A percentile compares a stretch with the other conserved stretches of the same genome.
Conservation (phyloP, 2,329 filamentous ascomycete species). For the Nannizziopsis arthrosporioides region DNA sequence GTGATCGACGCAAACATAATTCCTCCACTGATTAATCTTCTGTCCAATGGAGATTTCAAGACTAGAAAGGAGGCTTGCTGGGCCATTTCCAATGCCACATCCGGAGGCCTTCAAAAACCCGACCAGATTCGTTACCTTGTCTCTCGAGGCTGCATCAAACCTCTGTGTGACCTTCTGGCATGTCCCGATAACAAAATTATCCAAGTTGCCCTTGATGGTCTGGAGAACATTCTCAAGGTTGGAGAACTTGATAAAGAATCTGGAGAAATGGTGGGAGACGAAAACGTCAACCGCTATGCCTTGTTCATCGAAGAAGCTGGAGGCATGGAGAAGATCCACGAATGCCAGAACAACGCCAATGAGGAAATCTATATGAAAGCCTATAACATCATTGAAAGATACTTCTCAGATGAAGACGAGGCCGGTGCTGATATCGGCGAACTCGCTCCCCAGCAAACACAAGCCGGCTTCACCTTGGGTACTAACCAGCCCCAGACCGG, state of each 20-base stretch:
- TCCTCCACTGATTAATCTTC: conserved; percentile 84
- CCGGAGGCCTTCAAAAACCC: conserved; percentile 93
- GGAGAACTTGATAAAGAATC: conserved; percentile 97
- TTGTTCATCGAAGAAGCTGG: conserved; percentile 97
- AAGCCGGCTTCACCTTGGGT: conserved; percentile 61
- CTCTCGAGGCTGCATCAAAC: conserved; percentile 87
- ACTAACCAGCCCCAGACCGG: conserved; percentile 55
- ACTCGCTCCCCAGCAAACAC: conserved; percentile 57
- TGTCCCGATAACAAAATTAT: conserved; percentile 99
- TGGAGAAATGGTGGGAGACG: conserved; percentile 35
- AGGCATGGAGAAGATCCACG: conserved; percentile 99
- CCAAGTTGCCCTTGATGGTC: conserved; percentile 89
- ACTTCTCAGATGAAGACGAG: conserved; percentile 98
- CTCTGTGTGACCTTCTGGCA: conserved; percentile 82
- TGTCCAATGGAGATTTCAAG: conserved; percentile 96
- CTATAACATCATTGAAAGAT: conserved; percentile 99
- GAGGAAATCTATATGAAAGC: conserved; percentile 99
- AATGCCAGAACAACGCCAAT: conserved; percentile 99
- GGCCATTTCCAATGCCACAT: conserved; percentile 98
- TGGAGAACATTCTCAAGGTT: conserved; percentile 99
- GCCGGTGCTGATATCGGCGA: conserved; percentile 66
- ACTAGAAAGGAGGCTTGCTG: conserved; percentile 98
- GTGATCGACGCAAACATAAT: conserved; percentile 97
- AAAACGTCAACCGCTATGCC: conserved; percentile 79
- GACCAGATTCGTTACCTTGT: conserved; percentile 97